These are phyloP conservation scores for Metrosideros polymorpha DNA, from an alignment of 441 rosid genomes.

Conservation along the genomic window DNA sequence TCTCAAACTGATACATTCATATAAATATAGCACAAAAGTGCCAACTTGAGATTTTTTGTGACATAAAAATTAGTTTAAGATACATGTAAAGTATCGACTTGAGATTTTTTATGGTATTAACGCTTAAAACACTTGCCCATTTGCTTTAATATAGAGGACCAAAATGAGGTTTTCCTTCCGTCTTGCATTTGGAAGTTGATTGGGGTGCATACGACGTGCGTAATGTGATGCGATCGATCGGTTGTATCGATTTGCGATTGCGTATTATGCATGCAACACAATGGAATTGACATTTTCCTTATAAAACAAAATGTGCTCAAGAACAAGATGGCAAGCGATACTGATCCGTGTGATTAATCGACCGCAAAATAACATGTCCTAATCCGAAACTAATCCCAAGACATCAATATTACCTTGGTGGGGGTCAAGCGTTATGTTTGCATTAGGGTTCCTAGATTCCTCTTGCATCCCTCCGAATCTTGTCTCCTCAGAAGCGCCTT, in stretches of 20 bases:
- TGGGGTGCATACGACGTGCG: too few species aligned
- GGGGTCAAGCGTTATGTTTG: not conserved
- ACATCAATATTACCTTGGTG: not conserved
- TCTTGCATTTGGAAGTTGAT: too few species aligned
- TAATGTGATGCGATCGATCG: too few species aligned
- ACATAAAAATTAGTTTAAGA: not conserved
- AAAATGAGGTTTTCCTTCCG: not conserved
- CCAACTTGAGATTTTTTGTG: too few species aligned
- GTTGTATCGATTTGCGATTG: too few species aligned
- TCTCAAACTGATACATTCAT: too few species aligned
- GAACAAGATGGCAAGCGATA: too few species aligned
- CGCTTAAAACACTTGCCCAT: not conserved
- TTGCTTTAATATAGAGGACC: not conserved
- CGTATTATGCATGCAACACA: too few species aligned
- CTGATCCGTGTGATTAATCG: too few species aligned
- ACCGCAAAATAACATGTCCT: not conserved
- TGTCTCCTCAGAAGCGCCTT: not conserved
- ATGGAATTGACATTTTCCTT: too few species aligned
- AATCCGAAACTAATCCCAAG: not conserved
- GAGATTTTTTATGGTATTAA: rapidly evolving
- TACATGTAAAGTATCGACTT: not conserved
- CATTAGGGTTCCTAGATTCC: not conserved
- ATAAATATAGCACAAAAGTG: rapidly evolving
- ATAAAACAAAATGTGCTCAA: too few species aligned
- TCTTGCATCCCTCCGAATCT: not conserved